A percentile compares a stretch with the other conserved stretches of the same genome.
Evolutionary conservation across 495 filamentous ascomycete species (phyloP).

Genomic region (Penicillium taxi): DNA sequence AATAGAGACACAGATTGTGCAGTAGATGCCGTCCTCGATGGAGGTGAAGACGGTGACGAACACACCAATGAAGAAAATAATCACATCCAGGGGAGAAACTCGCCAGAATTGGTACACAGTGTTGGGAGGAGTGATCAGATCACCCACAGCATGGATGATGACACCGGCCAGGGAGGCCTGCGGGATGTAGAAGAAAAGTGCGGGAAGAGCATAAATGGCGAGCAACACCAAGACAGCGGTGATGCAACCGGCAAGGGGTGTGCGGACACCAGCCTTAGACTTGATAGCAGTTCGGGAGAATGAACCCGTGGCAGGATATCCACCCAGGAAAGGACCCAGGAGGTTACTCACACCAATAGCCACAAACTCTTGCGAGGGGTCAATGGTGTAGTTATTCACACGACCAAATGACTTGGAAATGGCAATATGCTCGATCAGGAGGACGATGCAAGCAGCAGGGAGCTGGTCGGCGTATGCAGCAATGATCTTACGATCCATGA

Average conservation of each 20-base stretch:
- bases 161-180: slow-evolving; percentile 78
- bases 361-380: slow-evolving; percentile 94
- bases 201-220: slow-evolving; percentile 88
- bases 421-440: slow-evolving; percentile 94
- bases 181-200: slow-evolving; percentile 94
- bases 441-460: slow-evolving; percentile 79
- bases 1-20: slow-evolving; percentile 64
- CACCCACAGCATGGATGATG: slow-evolving; percentile 96
- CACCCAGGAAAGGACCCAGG: slow-evolving; percentile 88
- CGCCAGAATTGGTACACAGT: slow-evolving; percentile 95
- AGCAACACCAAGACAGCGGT: slow-evolving; percentile 83
- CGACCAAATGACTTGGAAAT: slow-evolving; percentile 97
- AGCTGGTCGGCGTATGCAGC: slow-evolving; percentile 53
- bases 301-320: slow-evolving; percentile 89
- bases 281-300: slow-evolving; percentile 98
- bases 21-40: slow-evolving; percentile 92
- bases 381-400: slow-evolving; percentile 96
- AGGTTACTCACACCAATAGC: slow-evolving; percentile 91
- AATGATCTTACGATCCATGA: slow-evolving; percentile 56
- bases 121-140: slow-evolving; percentile 89
- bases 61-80: slow-evolving; percentile 93
- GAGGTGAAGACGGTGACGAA: slow-evolving; percentile 79
- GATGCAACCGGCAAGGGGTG: slow-evolving; percentile 85
- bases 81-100: slow-evolving; percentile 78
- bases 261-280: slow-evolving; percentile 92